A percentile compares a stretch with the other conserved stretches of the same genome.
phyloP scores from a whole-genome alignment of 2,329 filamentous ascomycete species.

The Pyricularia sp. region DNA sequence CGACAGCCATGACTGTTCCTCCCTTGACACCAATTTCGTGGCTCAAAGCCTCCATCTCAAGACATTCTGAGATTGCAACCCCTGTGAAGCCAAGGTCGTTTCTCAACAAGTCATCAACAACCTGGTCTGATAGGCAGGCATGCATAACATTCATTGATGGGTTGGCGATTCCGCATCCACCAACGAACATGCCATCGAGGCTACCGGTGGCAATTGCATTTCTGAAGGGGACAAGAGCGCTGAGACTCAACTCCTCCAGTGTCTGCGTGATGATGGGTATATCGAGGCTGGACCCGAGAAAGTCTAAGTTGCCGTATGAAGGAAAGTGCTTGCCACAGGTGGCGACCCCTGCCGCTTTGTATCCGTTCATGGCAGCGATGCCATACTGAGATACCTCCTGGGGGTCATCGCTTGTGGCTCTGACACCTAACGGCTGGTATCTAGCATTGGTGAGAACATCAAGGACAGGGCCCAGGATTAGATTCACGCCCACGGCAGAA shows the following conservation, averaged over 20 bases:
- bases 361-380: constrained; percentile 83
- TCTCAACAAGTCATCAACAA: constrained; percentile 83
- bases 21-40: constrained; percentile 96
- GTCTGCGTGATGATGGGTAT: constrained; percentile 95
- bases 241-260: constrained; percentile 84
- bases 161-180: constrained; percentile 86
- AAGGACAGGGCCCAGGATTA: constrained; percentile 87
- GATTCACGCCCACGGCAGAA: constrained; percentile 86
- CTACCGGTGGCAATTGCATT: constrained; percentile 76
- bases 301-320: constrained; percentile 91
- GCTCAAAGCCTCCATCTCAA: constrained; percentile 93
- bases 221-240: constrained; percentile 81
- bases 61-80: constrained; percentile 87
- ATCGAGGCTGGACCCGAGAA: constrained; percentile 81
- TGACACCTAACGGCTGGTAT: constrained; percentile 82
- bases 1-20: constrained; percentile 94
- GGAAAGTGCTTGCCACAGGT: constrained; percentile 96
- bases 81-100: constrained; percentile 83
- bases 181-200: constrained; percentile 91
- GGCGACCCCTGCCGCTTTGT: constrained; percentile 80
- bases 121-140: constrained; percentile 84
- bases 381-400: constrained; percentile 92
- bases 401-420: constrained; percentile 85
- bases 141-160: constrained; percentile 92
- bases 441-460: constrained; percentile 91